A percentile compares a stretch with the other conserved stretches of the same genome.
These are phyloP conservation scores for Myriosclerotinia scirpicola DNA, from an alignment of 2,329 filamentous ascomycete genomes.

Conservation along the genomic window DNA sequence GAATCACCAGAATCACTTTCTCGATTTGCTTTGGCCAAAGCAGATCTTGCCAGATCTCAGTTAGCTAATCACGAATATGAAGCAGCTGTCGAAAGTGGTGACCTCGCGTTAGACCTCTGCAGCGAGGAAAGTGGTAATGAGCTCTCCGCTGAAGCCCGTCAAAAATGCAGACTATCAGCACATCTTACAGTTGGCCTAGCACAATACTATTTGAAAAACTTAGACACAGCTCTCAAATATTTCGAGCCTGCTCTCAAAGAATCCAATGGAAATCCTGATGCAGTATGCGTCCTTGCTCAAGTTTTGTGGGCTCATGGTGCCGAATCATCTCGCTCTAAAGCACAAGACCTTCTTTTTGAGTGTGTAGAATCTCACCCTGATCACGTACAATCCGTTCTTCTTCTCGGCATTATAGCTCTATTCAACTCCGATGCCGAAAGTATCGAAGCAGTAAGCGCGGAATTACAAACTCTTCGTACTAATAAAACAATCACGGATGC, in stretches of 20 bases:
- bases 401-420: slow-evolving; percentile 81
- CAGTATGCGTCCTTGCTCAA: slow-evolving; percentile 83
- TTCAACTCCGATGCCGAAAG: slow-evolving; percentile 78
- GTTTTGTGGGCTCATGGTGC: slow-evolving; percentile 90
- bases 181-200: slow-evolving; percentile 84
- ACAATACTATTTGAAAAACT: slow-evolving; percentile 67
- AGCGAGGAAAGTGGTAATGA: slow-evolving; percentile 68
- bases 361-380: slow-evolving; percentile 71
- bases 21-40: slow-evolving; percentile 77
- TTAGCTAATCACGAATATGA: slow-evolving; percentile 67
- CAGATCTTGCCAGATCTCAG: slow-evolving; percentile 82
- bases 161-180: slow-evolving; percentile 75
- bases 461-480: slow-evolving; percentile 71
- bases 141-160: slow-evolving; percentile 62
- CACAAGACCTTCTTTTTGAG: slow-evolving; percentile 76
- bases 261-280: slow-evolving; percentile 73
- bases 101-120: slow-evolving; percentile 76
- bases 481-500: slow-evolving; percentile 60
- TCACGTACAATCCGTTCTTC: slow-evolving; percentile 75
- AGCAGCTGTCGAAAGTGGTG: slow-evolving; percentile 74
- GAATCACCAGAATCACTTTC: slow-evolving; percentile 74
- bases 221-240: slow-evolving; percentile 70
- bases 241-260: slow-evolving; percentile 80
- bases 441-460: slow-evolving; percentile 75
- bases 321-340: slow-evolving; percentile 70